These are phyloP conservation scores for Phylloporus sp. DNA, from an alignment of 768 basidiomycete species.

Conservation along the genomic window DNA sequence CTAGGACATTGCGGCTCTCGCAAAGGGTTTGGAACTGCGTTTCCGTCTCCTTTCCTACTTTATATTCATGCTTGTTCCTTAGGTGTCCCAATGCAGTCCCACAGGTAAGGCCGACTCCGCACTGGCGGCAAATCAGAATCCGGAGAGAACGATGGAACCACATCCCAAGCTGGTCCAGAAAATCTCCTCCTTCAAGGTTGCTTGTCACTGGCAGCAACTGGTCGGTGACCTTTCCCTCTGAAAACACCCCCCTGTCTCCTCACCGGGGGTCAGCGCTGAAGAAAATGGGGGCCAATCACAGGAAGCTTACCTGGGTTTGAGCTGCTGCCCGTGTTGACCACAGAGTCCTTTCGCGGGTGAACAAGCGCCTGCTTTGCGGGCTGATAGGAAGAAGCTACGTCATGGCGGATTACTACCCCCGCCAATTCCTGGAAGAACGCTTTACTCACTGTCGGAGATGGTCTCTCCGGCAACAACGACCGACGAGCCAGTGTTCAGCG, in stretches of 20 bases:
- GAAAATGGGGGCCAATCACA: background rate
- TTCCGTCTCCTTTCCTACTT: background rate
- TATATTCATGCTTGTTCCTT: background rate
- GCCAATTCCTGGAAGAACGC: background rate
- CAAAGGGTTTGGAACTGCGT: background rate
- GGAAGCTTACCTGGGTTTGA: background rate
- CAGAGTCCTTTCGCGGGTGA: background rate
- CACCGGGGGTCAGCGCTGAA: background rate
- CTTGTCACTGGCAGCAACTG: background rate
- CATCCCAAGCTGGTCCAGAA: background rate
- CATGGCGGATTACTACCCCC: background rate
- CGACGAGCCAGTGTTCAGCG: background rate
- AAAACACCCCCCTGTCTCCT: background rate
- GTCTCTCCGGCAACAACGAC: background rate
- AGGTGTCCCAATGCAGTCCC: background rate
- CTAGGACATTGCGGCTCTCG: background rate
- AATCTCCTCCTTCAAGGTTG: background rate
- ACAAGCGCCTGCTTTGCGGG: background rate
- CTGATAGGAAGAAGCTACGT: background rate
- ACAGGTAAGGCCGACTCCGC: background rate
- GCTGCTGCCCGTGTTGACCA: background rate
- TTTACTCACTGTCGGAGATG: background rate
- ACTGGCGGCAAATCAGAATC: background rate
- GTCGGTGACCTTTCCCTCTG: background rate
- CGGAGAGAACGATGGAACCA: slow-evolving; percentile 1